These are phyloP conservation scores for Lichtheimia ornata DNA, from an alignment of 371 early-diverging fungal species.

Conservation along the genomic window DNA sequence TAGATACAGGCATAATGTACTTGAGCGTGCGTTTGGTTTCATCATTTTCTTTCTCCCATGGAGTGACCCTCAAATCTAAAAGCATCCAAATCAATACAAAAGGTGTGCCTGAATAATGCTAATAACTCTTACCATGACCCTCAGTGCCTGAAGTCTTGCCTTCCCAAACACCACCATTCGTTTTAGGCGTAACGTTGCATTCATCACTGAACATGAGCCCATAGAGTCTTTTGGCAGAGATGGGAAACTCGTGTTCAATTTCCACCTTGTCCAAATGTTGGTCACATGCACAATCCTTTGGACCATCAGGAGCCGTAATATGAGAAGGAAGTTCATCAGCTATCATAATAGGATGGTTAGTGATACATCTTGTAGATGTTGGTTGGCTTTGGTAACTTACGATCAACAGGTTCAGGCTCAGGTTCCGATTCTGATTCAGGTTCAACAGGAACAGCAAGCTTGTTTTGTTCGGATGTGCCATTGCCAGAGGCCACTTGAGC, in stretches of 20 bases:
- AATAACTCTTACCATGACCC: slow-evolving; percentile 44
- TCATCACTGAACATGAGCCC: slow-evolving; percentile 61
- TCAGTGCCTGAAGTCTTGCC: slow-evolving; percentile 48
- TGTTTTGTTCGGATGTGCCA: not conserved
- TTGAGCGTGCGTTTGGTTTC: slow-evolving; percentile 34
- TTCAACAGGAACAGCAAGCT: slow-evolving; percentile 2
- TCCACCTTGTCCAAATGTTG: slow-evolving; percentile 69
- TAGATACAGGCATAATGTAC: slow-evolving; percentile 50
- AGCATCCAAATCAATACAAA: not conserved
- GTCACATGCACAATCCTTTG: slow-evolving; percentile 64
- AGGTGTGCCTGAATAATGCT: not conserved
- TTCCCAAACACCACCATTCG: slow-evolving; percentile 53
- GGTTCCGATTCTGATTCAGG: no score
- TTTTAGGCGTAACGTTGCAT: slow-evolving; percentile 23
- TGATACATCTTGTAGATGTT: no score
- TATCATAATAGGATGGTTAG: not conserved
- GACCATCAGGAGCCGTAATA: slow-evolving; percentile 42
- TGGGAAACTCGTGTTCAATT: slow-evolving; percentile 52
- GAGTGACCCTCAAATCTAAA: slow-evolving; percentile 7
- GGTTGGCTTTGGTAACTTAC: slow-evolving; percentile 16
- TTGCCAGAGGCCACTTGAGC: no score
- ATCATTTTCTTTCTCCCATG: slow-evolving; percentile 19
- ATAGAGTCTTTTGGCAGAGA: slow-evolving; percentile 66
- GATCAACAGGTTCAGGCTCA: slow-evolving; percentile 17
- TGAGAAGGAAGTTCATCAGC: slow-evolving; percentile 33